Evolutionary conservation across 768 basidiomycete genomes (phyloP).

Genomic region (Paxillus rubicundulus): DNA sequence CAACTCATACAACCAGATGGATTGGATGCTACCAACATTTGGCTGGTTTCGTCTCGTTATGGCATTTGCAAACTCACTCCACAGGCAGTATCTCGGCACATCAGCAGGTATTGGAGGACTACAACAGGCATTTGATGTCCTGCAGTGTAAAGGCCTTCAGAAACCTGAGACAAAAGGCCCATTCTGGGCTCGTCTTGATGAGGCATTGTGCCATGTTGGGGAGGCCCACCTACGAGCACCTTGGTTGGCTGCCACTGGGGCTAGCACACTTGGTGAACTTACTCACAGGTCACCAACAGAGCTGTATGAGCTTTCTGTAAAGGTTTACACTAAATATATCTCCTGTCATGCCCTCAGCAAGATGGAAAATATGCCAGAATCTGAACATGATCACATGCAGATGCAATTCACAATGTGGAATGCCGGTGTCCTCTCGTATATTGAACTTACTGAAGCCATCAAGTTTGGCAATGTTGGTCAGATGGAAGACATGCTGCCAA

Average conservation of each 20-base stretch:
- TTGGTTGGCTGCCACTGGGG: constrained; percentile 29
- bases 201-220: constrained; percentile 34
- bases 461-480: constrained; percentile 15
- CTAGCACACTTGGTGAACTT: constrained; percentile 27
- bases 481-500: constrained; percentile 24
- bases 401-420: constrained; percentile 34
- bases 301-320: constrained; percentile 26
- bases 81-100: constrained; percentile 41
- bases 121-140: constrained; percentile 31
- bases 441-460: constrained; percentile 22
- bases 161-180: background rate
- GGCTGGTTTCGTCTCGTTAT: constrained; percentile 43
- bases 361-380: constrained; percentile 1
- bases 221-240: constrained; percentile 37
- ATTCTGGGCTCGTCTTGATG: background rate
- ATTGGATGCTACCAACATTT: constrained; percentile 30
- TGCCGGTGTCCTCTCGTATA: constrained; percentile 35
- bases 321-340: constrained; percentile 27
- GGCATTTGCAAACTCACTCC: constrained; percentile 36
- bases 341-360: constrained; percentile 32
- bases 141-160: constrained; percentile 30
- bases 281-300: constrained; percentile 22
- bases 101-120: constrained; percentile 17
- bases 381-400: constrained; percentile 24
- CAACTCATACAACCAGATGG: constrained; percentile 38